These are phyloP conservation scores for Pseudognaphalium luteoalbum DNA, from an alignment of 129 eudicot species.

Conservation along the genomic window DNA sequence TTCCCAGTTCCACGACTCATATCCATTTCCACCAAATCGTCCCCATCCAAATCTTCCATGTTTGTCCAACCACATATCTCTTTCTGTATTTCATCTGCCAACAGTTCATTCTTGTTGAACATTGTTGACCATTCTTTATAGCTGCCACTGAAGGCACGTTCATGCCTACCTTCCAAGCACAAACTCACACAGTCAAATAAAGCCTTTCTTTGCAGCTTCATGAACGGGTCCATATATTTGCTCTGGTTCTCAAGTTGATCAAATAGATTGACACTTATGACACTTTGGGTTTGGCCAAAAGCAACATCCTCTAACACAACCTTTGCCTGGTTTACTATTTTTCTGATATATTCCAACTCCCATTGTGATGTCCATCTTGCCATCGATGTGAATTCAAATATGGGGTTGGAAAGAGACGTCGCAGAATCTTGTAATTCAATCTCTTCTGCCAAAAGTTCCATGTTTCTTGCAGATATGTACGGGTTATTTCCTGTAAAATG, in stretches of 20 bases:
- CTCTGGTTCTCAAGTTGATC: slow-evolving; percentile 51
- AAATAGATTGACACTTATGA: slow-evolving; percentile 50
- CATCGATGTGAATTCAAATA: slow-evolving; percentile 29
- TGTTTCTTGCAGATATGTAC: slow-evolving; percentile 35
- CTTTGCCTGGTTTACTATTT: slow-evolving; percentile 45
- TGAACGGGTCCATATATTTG: slow-evolving; percentile 44
- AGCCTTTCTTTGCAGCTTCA: slow-evolving; percentile 49
- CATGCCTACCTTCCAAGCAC: slow-evolving; percentile 39
- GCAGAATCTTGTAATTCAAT: slow-evolving; percentile 32
- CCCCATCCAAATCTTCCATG: slow-evolving; percentile 73
- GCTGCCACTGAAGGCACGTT: slow-evolving; percentile 49
- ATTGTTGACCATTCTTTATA: slow-evolving; percentile 44
- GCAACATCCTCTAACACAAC: slow-evolving; percentile 39
- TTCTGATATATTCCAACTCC: slow-evolving; percentile 56
- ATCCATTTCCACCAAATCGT: slow-evolving; percentile 83
- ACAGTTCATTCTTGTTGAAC: slow-evolving; percentile 36
- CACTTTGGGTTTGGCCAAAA: slow-evolving; percentile 38
- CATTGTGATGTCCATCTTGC: slow-evolving; percentile 40
- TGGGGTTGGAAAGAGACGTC: slow-evolving; percentile 28
- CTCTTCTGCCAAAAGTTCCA: slow-evolving; percentile 34
- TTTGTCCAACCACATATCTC: slow-evolving; percentile 59
- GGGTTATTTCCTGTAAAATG: slow-evolving; percentile 48
- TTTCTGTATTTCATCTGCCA: slow-evolving; percentile 60
- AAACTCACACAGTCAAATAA: slow-evolving; percentile 64
- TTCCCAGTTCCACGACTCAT: slow-evolving; percentile 73